Evolutionary conservation across 2,329 filamentous ascomycete species (phyloP), one percentile per base, ranked within the genome.

Genomic region (Albifimbria verrucaria): DNA sequence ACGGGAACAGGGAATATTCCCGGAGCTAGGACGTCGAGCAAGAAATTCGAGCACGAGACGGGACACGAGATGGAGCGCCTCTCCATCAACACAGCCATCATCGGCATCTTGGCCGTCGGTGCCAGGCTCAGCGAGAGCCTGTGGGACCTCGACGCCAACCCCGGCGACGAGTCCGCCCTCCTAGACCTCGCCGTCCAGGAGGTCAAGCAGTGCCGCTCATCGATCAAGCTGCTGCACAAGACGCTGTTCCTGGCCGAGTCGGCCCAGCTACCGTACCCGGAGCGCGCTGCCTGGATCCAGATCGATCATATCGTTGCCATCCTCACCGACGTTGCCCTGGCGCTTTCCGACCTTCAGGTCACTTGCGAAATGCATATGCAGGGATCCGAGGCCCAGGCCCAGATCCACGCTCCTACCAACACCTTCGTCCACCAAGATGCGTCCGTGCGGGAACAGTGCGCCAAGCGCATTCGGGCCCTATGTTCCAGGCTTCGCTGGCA

Each of bases 191-290:
- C 68, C 12, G 61, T 71, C 6, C 67, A 68, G 45, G 68, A 71
- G 54, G 56, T 70, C 36, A 70, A 71, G 48, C 69, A 72, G 55
- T 70, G 68, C 36, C 68, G 70, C 28, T 72, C 70, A 11, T 70
- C 70, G 1, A 60, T 71, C 18, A 66, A 70, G 57, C 62, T 70
- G 39, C 60, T 72, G 36, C 66, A 65, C 59, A 72, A 72, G 57
- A 68, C 66, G 4, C 62, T 72, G 44, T 59, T 53, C 21, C 61
- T 68, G 20, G 60, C 71, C 52, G 66, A 71, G 55, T 62, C 66
- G 36, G 65, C 56, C 25, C 61, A 62, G 52, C 59, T 71, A 32
- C 68, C 68, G 15, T 68, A 68, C 23, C 69, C 69, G 26, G 65
- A 67, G n/a, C 68, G 70, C 36, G 63, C 61, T 20, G 56, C 61